A percentile compares a stretch with the other conserved stretches of the same genome.
Conservation (phyloP, 1,284 basidiomycete genomes). For the Neonothopanus nambi region DNA sequence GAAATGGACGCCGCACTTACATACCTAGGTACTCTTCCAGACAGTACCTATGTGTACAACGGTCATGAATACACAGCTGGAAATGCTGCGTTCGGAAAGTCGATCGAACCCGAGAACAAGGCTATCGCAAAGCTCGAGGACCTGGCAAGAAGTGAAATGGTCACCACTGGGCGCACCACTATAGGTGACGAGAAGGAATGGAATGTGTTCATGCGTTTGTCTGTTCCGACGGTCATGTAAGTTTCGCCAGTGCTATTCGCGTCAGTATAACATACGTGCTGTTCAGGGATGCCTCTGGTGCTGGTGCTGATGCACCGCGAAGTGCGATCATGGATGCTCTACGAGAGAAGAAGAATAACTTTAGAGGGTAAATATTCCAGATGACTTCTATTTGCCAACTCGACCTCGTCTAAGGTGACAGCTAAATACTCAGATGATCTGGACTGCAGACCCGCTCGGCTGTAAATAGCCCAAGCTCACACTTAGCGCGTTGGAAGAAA, state of each 20-base stretch:
- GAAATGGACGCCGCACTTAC: conserved; percentile 86
- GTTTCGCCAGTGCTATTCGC: conserved; percentile 20
- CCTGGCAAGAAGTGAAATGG: conserved; percentile 51
- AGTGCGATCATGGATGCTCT: conserved; percentile 72
- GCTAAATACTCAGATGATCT: too few species aligned
- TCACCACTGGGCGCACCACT: conserved; percentile 78
- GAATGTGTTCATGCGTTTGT: conserved; percentile 83
- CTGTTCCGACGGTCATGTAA: conserved; percentile 57
- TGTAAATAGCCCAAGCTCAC: too few species aligned
- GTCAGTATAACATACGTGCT: neutral
- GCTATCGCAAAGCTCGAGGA: conserved; percentile 57
- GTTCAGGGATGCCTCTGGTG: conserved; percentile 52
- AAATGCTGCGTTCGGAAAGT: conserved; percentile 63
- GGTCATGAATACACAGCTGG: conserved; percentile 91
- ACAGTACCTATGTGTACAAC: conserved; percentile 82
- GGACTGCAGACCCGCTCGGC: too few species aligned
- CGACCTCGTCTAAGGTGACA: too few species aligned
- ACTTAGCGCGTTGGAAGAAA: too few species aligned
- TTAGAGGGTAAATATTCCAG: conserved; percentile 49
- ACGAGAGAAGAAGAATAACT: conserved; percentile 84
- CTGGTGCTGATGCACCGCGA: conserved; percentile 43
- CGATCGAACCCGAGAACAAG: conserved; percentile 65
- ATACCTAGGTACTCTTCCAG: conserved; percentile 76
- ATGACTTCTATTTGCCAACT: too few species aligned
- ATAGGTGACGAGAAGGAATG: conserved; percentile 85